Conservation (phyloP, 192 early-diverging fungal genomes). For the Coemansia sp. region DNA sequence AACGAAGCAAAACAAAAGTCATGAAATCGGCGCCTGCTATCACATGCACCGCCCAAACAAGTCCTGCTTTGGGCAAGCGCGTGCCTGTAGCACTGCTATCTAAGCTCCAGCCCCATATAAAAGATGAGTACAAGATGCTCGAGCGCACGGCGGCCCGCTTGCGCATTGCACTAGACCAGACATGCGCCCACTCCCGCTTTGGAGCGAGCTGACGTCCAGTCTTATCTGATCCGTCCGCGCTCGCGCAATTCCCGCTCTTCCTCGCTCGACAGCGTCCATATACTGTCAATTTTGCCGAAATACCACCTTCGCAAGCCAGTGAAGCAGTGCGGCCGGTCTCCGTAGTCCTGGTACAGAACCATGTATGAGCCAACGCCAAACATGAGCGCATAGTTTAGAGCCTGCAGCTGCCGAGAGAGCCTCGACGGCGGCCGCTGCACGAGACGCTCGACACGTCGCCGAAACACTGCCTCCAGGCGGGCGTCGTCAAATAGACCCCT, state of each 20-base stretch:
- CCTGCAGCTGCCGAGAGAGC: constrained; percentile 44
- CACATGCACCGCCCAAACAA: too few species aligned
- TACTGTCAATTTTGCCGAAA: constrained; percentile 36
- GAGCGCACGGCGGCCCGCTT: too few species aligned
- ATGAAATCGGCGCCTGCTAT: too few species aligned
- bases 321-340: constrained; percentile 44
- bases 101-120: too few species aligned
- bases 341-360: constrained; percentile 50
- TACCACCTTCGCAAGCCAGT: constrained; percentile 48
- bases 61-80: too few species aligned
- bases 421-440: constrained; percentile 36
- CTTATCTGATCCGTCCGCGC: constrained; percentile 37
- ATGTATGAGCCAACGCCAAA: constrained; percentile 48
- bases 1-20: too few species aligned
- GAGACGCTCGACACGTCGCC: constrained; percentile 49
- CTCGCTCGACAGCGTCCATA: constrained; percentile 51
- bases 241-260: constrained; percentile 53
- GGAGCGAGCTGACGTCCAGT: neutral
- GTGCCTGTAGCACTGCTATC: too few species aligned
- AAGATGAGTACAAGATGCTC: too few species aligned
- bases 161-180: too few species aligned
- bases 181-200: neutral
- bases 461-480: constrained; percentile 39
- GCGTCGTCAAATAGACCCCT: constrained; percentile 39
- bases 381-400: constrained; percentile 46